These are phyloP conservation scores for Pestalotiopsis sp. DNA, from an alignment of 2,329 filamentous ascomycete genomes.

Conservation along the genomic window DNA sequence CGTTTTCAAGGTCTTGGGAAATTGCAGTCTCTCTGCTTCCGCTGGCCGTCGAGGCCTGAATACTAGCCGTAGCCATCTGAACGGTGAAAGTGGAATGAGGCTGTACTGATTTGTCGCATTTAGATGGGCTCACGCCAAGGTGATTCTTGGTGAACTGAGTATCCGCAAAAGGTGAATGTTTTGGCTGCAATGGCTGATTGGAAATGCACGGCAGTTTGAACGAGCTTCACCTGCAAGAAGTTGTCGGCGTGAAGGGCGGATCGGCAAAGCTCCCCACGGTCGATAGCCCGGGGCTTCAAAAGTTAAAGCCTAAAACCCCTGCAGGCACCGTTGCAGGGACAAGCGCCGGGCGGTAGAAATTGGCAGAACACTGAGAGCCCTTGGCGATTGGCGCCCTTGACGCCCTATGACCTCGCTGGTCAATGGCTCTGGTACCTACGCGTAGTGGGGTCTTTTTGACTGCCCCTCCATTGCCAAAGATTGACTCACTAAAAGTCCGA, in stretches of 20 bases:
- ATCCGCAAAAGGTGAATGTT: not conserved
- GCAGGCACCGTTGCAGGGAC: not conserved
- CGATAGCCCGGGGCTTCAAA: not conserved
- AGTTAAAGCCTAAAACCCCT: not conserved
- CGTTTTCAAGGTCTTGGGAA: constrained; percentile 40
- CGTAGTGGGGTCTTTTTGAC: constrained; percentile 22
- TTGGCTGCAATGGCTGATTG: not conserved
- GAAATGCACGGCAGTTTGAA: not conserved
- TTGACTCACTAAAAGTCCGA: constrained; percentile 22
- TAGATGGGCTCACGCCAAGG: not conserved
- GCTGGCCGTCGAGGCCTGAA: constrained; percentile 14
- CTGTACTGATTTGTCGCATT: constrained; percentile 10
- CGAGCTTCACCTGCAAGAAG: not conserved
- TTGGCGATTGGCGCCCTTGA: not conserved
- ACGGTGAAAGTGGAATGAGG: constrained; percentile 16
- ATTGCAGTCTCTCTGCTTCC: not conserved
- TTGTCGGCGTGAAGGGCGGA: not conserved
- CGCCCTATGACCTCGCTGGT: not conserved
- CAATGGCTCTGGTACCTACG: not conserved
- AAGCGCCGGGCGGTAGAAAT: constrained; percentile 20
- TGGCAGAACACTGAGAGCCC: constrained; percentile 19
- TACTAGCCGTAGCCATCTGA: constrained; percentile 26
- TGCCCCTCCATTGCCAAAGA: constrained; percentile 26
- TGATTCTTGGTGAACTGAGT: not conserved
- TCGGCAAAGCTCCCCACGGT: not conserved